Base-by-base conservation (phyloP, 2,329 filamentous ascomycete species). In the Fusarium chuoi region DNA sequence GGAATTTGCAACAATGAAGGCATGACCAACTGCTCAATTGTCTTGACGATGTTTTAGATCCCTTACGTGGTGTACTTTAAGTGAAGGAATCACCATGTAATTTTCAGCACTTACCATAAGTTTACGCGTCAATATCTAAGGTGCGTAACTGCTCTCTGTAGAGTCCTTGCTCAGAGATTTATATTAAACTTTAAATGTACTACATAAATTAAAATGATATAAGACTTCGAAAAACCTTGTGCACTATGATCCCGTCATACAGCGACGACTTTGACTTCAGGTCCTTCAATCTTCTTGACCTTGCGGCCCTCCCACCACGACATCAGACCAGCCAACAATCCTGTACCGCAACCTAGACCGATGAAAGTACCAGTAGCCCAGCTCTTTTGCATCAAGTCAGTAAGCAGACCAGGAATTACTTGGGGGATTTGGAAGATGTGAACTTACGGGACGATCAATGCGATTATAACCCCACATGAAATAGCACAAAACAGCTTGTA, bases 341-440 rank as follows among this genome's bases (percentile, higher is more conserved):
- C 56, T 14, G 56, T 59, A 5, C 56, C 56, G 12, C 56, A 59
- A 5, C 56, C 56, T 0, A 59, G 56, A 2, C 20, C 56, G 26
- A 59, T 59, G 22, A 59, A 59, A 8, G 56, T 59, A 17, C 56
- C 56, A 30, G 56, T 59, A 33, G 56, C 56, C 56, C 56, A 59
- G 24, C 56, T 38, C 56, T 59, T 20, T 35, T 14, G 5, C 8
- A 51, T 24, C 0, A 20, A 24, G 17, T 51, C n/a, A 51, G 48
- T 8, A 51, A 2, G 24, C 2, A 2, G 2, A 14, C 20, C 6
- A 38, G 6, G 3, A 11, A 28, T 6, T 14, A 26, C 7, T n/a
- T 9, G 10, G 20, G 20, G 20, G 24, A 11, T 4, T 8, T 33
- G 0, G 15, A 39, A 30, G 22, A 41, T 5, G 26, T 33, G 18